phyloP scores from a whole-genome alignment of 1,284 basidiomycete species.

The Trichosporon asahii region DNA sequence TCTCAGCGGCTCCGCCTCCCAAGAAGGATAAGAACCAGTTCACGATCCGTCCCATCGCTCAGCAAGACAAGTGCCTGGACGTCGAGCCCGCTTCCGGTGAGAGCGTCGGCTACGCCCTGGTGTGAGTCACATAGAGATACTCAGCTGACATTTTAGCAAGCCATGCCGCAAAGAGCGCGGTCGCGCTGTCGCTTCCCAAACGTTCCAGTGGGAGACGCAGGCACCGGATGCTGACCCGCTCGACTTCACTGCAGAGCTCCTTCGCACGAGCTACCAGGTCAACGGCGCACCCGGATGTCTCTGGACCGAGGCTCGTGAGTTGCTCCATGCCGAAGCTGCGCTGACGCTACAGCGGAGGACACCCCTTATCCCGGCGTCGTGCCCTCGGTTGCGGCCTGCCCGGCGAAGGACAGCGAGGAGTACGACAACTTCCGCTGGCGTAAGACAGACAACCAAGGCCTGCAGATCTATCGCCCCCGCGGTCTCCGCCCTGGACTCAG shows the following conservation, averaged over 20 bases:
- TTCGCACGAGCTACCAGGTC: neutral
- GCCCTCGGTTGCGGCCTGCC: neutral
- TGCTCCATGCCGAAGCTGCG: neutral
- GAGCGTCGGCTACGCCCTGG: neutral
- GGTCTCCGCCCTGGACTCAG: neutral
- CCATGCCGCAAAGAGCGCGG: neutral
- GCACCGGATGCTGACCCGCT: neutral
- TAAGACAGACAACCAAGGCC: neutral
- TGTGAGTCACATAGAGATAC: neutral
- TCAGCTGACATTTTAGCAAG: constrained; percentile 1
- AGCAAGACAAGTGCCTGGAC: neutral
- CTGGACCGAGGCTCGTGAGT: neutral
- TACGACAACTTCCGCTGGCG: neutral
- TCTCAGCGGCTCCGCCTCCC: neutral
- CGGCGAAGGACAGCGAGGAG: constrained; percentile 3
- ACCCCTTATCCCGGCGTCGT: neutral
- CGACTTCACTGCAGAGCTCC: neutral
- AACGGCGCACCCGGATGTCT: neutral
- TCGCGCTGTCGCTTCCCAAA: neutral
- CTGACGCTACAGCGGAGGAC: neutral
- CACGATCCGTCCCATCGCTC: neutral
- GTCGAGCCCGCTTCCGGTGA: neutral
- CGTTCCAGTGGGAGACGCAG: constrained; percentile 1
- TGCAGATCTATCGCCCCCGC: neutral
- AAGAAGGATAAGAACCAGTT: constrained; percentile 5